Base-by-base conservation (phyloP, 2,329 filamentous ascomycete genomes). In the Colletotrichum liaoningense region DNA sequence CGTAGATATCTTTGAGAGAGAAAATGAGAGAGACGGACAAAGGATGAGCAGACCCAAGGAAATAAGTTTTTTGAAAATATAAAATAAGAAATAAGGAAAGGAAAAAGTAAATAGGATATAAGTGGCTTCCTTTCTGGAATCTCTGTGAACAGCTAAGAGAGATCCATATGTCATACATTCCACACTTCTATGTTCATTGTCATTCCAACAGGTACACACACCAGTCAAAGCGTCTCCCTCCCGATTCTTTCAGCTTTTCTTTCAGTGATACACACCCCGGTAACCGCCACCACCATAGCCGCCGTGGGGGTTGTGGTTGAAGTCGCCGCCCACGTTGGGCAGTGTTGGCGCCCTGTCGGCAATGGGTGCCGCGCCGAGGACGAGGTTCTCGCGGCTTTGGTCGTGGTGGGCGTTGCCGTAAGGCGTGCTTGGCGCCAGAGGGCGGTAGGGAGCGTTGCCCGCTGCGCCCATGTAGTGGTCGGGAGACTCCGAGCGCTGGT, bases 311-410 rank as follows among this genome's bases (percentile, higher is more conserved):
- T 42, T 42, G 38, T 42, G 14, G 38, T 67, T 62, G 42, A 66
- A 58, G 52, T 57, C 57, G 28, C 62, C 68, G 26, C 74, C 74
- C 33, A 75, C 58, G 58, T 73, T 76, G 55, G 82, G 80, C 63
- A 84, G n/a, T 19, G 81, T 83, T 0, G 83, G 82, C 72, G 83
- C 79, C 8, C 81, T 77, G 12, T 68, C 73, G 69, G 77, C 78
- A 19, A 84, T 79, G 2, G 86, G 84, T 35, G 85, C 85, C 1
- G 85, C 84, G 56, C 81, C 78, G 14, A 77, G 72, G 16, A 87
- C 77, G 19, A 88, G 81, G 63, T 79, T 80, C 38, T 85, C 82
- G 7, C 80, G 80, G 65, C 81, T 83, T 38, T 81, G 79, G 73
- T 82, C 79, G 22, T 42, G 38, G 38, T 42, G 14, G 2, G 60